A percentile compares a stretch with the other conserved stretches of the same genome.
phyloP scores from a whole-genome alignment of 1,284 basidiomycete genomes.

The Cerioporus squamosus region DNA sequence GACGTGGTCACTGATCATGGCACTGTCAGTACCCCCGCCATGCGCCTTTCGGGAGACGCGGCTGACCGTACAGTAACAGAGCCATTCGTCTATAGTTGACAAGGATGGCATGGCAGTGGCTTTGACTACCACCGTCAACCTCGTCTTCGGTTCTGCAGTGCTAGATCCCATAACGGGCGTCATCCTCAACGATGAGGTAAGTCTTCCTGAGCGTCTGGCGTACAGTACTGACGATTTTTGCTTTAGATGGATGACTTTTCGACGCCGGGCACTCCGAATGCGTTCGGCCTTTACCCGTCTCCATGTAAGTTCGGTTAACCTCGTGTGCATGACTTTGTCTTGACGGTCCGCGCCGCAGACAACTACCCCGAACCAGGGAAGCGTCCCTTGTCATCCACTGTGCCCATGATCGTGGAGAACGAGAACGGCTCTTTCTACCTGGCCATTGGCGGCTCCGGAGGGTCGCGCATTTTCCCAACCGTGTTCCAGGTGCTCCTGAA shows the following conservation, averaged over 20 bases:
- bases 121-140: conserved; percentile 88
- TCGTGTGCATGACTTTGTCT: background rate
- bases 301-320: conserved; percentile 61
- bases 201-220: background rate
- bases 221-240: background rate
- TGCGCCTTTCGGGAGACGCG: background rate
- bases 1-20: conserved; percentile 84
- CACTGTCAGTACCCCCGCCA: conserved; percentile 58
- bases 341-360: conserved; percentile 45
- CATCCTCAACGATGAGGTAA: conserved; percentile 85
- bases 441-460: conserved; percentile 86
- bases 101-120: conserved; percentile 84
- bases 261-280: conserved; percentile 79
- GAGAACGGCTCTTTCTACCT: conserved; percentile 71
- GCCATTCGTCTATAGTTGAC: conserved; percentile 84
- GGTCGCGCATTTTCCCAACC: conserved; percentile 83
- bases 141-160: conserved; percentile 86
- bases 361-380: conserved; percentile 90
- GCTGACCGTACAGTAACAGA: conserved; percentile 45
- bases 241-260: conserved; percentile 89
- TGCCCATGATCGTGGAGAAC: conserved; percentile 82
- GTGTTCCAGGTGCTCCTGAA: conserved; percentile 86
- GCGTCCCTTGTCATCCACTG: conserved; percentile 85
- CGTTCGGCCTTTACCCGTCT: conserved; percentile 84
- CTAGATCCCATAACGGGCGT: conserved; percentile 87